Percentiles rank a stretch among this genome's conserved stretches.
Evolutionary conservation across 345 rosid species (phyloP).

Genomic region (Abelmoschus esculentus): DNA sequence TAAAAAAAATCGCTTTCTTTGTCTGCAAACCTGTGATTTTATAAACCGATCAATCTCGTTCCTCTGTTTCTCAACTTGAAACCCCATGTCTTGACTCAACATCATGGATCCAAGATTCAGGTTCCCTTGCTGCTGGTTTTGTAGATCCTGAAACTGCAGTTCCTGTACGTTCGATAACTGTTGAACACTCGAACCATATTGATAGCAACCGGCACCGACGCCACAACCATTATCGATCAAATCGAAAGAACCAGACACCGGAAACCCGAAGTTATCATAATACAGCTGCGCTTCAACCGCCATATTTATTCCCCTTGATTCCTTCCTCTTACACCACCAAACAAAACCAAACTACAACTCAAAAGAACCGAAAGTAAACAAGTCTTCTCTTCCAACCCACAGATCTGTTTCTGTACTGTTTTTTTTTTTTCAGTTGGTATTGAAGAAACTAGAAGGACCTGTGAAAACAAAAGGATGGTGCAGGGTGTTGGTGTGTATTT

Average conservation of each 20-base stretch:
- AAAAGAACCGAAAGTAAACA: constrained; percentile 1
- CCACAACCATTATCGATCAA: constrained; percentile 31
- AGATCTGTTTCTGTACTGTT: background rate
- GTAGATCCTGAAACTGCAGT: constrained; percentile 23
- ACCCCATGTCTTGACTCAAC: constrained; percentile 17
- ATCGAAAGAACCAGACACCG: constrained; percentile 37
- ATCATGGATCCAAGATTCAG: constrained; percentile 12
- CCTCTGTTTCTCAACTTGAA: constrained; percentile 39
- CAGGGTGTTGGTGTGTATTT: constrained; percentile 16
- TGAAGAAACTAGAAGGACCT: background rate
- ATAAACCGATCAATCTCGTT: constrained; percentile 56
- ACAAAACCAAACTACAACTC: background rate
- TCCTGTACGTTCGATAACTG: constrained; percentile 23
- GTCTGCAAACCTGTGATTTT: constrained; percentile 49
- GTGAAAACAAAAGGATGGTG: background rate
- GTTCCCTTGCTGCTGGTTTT: constrained; percentile 21
- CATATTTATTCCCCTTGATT: constrained; percentile 20
- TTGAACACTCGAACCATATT: background rate
- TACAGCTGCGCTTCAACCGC: constrained; percentile 66
- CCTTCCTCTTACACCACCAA: background rate
- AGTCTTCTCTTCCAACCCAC: background rate
- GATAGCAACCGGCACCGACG: constrained; percentile 25
- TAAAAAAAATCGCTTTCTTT: background rate
- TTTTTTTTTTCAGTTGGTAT: background rate
- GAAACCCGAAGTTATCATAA: constrained; percentile 33